A percentile compares a stretch with the other conserved stretches of the same genome.
phyloP scores from a whole-genome alignment of 345 rosid species.

The Angophora floribunda region DNA sequence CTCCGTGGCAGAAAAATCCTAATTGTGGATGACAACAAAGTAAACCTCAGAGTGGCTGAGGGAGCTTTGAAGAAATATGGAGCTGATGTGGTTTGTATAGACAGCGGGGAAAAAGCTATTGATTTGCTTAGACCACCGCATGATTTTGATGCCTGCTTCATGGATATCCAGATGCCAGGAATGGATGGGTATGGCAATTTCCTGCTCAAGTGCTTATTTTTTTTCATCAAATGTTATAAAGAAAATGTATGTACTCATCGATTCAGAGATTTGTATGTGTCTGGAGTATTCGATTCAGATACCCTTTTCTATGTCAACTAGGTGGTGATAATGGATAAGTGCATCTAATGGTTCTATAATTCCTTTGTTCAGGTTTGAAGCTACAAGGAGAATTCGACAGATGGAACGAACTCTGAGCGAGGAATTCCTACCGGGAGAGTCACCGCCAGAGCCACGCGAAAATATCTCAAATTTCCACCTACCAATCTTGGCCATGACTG shows the following conservation, averaged over 20 bases:
- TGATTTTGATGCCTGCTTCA: conserved; percentile 88
- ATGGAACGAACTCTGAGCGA: conserved; percentile 35
- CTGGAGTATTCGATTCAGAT: neutral
- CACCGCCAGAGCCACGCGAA: conserved; percentile 13
- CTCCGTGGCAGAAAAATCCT: conserved; percentile 74
- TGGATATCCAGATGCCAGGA: conserved; percentile 99
- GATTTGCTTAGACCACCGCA: conserved; percentile 65
- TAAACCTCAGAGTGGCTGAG: conserved; percentile 86
- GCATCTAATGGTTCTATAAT: neutral
- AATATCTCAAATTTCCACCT: conserved; percentile 38
- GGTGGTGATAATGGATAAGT: neutral
- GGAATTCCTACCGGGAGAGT: conserved; percentile 20
- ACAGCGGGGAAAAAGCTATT: conserved; percentile 61
- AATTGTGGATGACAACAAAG: conserved; percentile 77
- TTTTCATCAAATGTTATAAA: neutral
- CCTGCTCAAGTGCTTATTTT: neutral
- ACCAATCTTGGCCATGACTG: conserved; percentile 92
- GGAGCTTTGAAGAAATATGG: conserved; percentile 90
- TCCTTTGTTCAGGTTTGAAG: conserved; percentile 52
- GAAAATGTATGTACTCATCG: neutral
- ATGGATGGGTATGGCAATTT: conserved; percentile 77
- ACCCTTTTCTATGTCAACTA: neutral
- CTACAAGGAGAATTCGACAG: conserved; percentile 62
- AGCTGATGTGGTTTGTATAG: conserved; percentile 75
- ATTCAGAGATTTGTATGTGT: neutral